Evolutionary conservation across 2,329 filamentous ascomycete species (phyloP).

Genomic region (Ascochyta clinopodiicola): DNA sequence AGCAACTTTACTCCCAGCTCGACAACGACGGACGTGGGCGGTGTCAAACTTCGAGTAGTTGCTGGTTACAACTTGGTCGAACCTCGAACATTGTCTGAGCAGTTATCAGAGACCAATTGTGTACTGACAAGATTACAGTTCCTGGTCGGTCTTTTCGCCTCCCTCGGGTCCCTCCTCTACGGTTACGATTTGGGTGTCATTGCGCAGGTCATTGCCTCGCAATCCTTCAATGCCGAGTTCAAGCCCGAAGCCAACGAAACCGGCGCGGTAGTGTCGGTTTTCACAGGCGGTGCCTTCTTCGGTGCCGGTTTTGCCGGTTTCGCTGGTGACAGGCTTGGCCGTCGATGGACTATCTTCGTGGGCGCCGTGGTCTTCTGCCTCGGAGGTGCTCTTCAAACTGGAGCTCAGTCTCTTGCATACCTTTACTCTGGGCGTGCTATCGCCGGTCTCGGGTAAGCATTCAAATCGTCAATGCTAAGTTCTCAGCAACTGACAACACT

Average conservation of each 20-base stretch:
- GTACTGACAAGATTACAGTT: constrained; percentile 51
- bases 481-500: constrained; percentile 2
- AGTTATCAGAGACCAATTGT: not conserved
- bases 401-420: constrained; percentile 64
- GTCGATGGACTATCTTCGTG: constrained; percentile 73
- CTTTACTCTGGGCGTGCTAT: constrained; percentile 74
- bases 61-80: not conserved
- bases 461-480: not conserved
- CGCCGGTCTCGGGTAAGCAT: constrained; percentile 67
- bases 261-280: constrained; percentile 77
- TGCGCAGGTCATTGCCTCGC: constrained; percentile 60
- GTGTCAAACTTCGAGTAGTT: not conserved
- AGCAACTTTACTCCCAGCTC: not conserved
- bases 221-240: constrained; percentile 53
- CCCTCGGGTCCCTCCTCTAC: constrained; percentile 64
- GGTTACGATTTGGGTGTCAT: constrained; percentile 68
- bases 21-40: not conserved
- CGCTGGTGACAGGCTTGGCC: constrained; percentile 68
- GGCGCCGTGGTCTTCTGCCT: constrained; percentile 75
- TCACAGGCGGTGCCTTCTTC: constrained; percentile 77
- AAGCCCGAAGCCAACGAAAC: constrained; percentile 54
- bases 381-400: constrained; percentile 76
- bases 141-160: constrained; percentile 65
- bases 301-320: constrained; percentile 71
- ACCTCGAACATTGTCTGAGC: not conserved